These are phyloP conservation scores for Pseudognaphalium luteoalbum DNA, from an alignment of 129 eudicot species.

Conservation along the genomic window DNA sequence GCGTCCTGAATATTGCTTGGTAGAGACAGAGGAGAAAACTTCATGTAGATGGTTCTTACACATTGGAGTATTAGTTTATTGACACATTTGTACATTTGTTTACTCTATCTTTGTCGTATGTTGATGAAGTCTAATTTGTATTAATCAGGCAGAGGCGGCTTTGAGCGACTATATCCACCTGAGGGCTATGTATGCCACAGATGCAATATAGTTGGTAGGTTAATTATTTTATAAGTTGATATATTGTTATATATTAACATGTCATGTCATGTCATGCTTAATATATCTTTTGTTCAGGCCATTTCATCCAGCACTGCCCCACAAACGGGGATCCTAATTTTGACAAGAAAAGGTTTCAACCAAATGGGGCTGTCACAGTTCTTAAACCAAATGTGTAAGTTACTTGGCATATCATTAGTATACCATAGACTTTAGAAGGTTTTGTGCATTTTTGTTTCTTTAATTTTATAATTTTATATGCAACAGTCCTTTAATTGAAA, in stretches of 20 bases:
- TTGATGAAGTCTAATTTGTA: background rate
- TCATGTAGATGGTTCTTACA: too few relatives aligned
- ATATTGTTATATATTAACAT: background rate
- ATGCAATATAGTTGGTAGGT: conserved; percentile 4
- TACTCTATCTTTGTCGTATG: background rate
- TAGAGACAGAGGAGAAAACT: too few relatives aligned
- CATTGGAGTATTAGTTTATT: background rate
- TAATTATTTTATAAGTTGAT: background rate
- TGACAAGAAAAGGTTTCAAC: background rate
- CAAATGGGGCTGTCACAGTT: background rate
- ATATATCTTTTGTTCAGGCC: background rate
- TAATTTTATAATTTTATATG: background rate
- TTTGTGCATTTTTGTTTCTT: background rate
- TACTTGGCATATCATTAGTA: background rate
- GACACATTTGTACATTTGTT: background rate
- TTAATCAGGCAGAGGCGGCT: background rate
- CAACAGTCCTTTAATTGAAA: background rate
- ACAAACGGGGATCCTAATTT: conserved; percentile 3
- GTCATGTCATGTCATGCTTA: background rate
- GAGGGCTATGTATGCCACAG: conserved; percentile 4
- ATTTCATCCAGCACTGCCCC: conserved; percentile 15
- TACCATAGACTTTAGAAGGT: background rate
- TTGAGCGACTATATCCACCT: background rate
- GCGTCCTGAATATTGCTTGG: too few relatives aligned
- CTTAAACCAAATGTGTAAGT: conserved; percentile 5